Evolutionary conservation across 768 basidiomycete species (phyloP).

Genomic region (Tubosaeta brunneosetosa): DNA sequence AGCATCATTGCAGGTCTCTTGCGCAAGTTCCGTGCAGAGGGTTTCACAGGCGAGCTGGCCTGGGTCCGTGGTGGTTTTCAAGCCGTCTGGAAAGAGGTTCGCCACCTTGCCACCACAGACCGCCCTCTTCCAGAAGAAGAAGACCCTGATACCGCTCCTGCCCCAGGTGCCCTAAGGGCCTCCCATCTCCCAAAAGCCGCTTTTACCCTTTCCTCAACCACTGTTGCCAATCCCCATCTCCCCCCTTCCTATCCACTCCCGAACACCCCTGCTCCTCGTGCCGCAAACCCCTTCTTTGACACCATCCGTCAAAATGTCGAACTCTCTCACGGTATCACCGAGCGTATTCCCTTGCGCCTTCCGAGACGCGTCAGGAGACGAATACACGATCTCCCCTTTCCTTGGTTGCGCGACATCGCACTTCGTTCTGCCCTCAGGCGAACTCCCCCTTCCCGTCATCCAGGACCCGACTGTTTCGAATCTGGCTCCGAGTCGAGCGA

Average conservation of each 20-base stretch:
- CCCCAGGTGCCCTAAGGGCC: conserved; percentile 41
- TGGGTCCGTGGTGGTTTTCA: conserved; percentile 87
- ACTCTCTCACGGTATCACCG: conserved; percentile 66
- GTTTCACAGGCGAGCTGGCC: conserved; percentile 55
- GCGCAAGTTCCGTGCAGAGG: conserved; percentile 65
- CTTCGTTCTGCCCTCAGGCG: conserved; percentile 37
- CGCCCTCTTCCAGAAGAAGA: conserved; percentile 49
- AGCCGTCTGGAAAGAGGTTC: conserved; percentile 53
- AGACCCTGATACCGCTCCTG: conserved; percentile 35
- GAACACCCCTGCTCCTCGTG: conserved; percentile 25
- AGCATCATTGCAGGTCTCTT: conserved; percentile 70
- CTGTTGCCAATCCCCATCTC: conserved; percentile 18
- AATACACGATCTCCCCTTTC: conserved; percentile 71
- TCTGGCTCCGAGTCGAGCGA: conserved; percentile 35
- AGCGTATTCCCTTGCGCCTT: conserved; percentile 73
- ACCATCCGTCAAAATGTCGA: conserved; percentile 86
- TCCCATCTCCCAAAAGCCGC: conserved; percentile 60
- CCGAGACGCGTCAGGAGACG: conserved; percentile 47
- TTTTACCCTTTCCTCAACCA: conserved; percentile 50
- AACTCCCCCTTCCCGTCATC: conserved; percentile 9
- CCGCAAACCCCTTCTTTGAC: conserved; percentile 88
- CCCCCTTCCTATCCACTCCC: background rate
- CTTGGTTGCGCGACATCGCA: conserved; percentile 75
- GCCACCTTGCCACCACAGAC: conserved; percentile 48
- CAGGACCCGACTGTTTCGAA: conserved; percentile 16